Conservation (phyloP, 768 basidiomycete genomes). For the Leucocoprinus leucothites region DNA sequence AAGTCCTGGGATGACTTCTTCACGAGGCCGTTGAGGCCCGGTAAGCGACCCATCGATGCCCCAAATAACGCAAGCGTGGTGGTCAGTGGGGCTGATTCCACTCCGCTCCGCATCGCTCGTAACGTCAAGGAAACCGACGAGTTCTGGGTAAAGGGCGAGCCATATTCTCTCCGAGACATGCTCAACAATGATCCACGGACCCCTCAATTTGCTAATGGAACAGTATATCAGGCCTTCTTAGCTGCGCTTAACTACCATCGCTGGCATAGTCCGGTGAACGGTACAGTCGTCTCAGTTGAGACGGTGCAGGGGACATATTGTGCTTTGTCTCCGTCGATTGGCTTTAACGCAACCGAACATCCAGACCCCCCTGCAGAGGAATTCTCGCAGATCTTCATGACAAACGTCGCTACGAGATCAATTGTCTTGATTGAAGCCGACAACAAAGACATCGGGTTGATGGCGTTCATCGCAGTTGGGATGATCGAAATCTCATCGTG, state of each 20-base stretch:
- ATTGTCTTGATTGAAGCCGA: constrained; percentile 56
- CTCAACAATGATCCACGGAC: constrained; percentile 37
- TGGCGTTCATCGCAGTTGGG: constrained; percentile 57
- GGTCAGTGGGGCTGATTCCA: constrained; percentile 52
- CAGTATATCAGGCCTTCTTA: constrained; percentile 57
- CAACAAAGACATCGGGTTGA: constrained; percentile 47
- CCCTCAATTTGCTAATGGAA: constrained; percentile 46
- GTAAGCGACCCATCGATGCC: constrained; percentile 35
- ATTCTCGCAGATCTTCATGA: constrained; percentile 39
- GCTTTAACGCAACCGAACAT: constrained; percentile 9
- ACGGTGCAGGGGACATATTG: constrained; percentile 52
- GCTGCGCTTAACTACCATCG: constrained; percentile 55
- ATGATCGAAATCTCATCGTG: constrained; percentile 64
- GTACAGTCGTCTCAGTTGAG: constrained; percentile 36
- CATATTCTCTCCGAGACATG: constrained; percentile 58
- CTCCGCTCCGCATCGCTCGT: constrained; percentile 35
- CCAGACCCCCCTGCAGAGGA: constrained; percentile 15
- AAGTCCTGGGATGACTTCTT: constrained; percentile 58
- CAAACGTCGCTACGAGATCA: constrained; percentile 44
- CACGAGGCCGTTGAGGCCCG: constrained; percentile 36
- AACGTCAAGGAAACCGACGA: constrained; percentile 38
- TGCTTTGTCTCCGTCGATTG: constrained; percentile 27
- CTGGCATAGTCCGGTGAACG: constrained; percentile 59
- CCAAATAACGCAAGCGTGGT: constrained; percentile 32
- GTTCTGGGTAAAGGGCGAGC: constrained; percentile 63